phyloP scores from a whole-genome alignment of 305 asterid species.

The Fraxinus latifolia region DNA sequence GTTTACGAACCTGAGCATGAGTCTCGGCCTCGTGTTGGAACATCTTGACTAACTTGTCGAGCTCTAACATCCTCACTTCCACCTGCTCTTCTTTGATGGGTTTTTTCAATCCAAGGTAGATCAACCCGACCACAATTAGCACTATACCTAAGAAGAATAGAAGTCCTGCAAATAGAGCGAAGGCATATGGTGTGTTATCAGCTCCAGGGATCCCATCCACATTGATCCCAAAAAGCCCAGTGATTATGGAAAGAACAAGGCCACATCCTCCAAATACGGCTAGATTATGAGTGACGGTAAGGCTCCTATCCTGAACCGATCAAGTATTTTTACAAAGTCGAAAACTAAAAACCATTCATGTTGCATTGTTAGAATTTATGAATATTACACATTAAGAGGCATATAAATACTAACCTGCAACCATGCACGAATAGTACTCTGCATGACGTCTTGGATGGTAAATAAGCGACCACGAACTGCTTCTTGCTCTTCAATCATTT shows the following conservation, averaged over 20 bases:
- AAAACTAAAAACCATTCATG: background rate
- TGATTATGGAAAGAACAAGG: constrained; percentile 72
- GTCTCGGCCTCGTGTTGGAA: constrained; percentile 94
- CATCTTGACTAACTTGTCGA: constrained; percentile 72
- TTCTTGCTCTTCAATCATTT: constrained; percentile 98
- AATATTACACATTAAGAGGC: background rate
- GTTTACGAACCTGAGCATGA: constrained; percentile 85
- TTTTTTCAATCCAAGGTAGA: constrained; percentile 70
- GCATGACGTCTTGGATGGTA: constrained; percentile 99
- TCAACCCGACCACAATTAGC: constrained; percentile 65
- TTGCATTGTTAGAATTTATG: background rate
- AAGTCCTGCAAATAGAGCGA: constrained; percentile 68
- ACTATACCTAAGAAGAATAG: constrained; percentile 55
- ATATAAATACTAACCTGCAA: constrained; percentile 61
- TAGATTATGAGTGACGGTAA: constrained; percentile 77
- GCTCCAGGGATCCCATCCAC: constrained; percentile 94
- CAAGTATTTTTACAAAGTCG: background rate
- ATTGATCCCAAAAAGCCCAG: constrained; percentile 85
- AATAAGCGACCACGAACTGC: constrained; percentile 95
- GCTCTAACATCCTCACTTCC: constrained; percentile 69
- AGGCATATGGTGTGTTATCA: constrained; percentile 66
- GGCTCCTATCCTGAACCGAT: constrained; percentile 73
- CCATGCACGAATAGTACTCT: constrained; percentile 97
- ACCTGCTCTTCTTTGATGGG: constrained; percentile 72
- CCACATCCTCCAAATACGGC: constrained; percentile 93